Percentiles rank a stretch among this genome's conserved stretches.
Evolutionary conservation across 305 asterid genomes (phyloP).

Genomic region (Solanum hybrid): DNA sequence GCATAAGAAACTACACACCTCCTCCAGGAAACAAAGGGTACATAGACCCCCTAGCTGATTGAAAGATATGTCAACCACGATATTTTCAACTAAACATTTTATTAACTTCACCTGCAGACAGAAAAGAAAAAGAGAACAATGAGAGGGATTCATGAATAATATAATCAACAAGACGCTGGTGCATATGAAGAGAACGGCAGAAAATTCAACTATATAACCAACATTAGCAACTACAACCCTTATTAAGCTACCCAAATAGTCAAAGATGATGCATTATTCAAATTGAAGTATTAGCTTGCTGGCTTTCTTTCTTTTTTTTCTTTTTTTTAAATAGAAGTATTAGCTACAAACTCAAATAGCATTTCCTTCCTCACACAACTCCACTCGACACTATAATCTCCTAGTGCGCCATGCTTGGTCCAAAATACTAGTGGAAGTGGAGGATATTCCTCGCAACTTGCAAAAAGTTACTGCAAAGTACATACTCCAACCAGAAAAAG

Average conservation of each 20-base stretch:
- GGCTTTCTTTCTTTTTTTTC: background rate
- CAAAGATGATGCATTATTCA: background rate
- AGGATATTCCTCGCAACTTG: background rate
- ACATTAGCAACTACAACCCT: background rate
- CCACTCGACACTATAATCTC: background rate
- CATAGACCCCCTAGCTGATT: constrained; percentile 92
- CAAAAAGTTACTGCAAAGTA: background rate
- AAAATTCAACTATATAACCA: background rate
- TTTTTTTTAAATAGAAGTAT: background rate
- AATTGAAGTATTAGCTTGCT: background rate
- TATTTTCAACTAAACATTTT: constrained; percentile 82
- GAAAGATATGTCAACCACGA: constrained; percentile 84
- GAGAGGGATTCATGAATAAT: background rate
- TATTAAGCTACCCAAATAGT: background rate
- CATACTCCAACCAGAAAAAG: background rate
- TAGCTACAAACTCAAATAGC: background rate
- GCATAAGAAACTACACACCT: constrained; percentile 40
- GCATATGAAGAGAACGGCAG: background rate
- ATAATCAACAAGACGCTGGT: background rate
- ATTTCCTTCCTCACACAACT: background rate
- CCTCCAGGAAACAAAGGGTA: constrained; percentile 90
- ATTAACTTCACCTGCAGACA: constrained; percentile 66
- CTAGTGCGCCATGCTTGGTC: background rate
- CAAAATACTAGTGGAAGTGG: background rate
- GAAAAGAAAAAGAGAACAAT: background rate